Conservation (phyloP, 2,329 filamentous ascomycete genomes). For the Zymoseptoria passerinii region DNA sequence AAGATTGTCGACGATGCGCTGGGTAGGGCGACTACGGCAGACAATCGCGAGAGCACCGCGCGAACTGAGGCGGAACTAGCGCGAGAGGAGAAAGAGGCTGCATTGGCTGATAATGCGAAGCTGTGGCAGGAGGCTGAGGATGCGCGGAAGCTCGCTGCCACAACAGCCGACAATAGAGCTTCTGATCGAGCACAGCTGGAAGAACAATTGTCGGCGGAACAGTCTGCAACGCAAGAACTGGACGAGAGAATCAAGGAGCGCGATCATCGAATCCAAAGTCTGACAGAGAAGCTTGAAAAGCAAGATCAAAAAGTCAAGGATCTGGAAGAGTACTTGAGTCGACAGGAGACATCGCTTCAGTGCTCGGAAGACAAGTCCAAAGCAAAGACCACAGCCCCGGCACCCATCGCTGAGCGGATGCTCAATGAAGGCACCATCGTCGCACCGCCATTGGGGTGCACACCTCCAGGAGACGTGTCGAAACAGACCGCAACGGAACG, state of each 20-base stretch:
- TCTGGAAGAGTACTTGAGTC: not conserved
- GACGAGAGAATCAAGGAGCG: not conserved
- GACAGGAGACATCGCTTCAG: not conserved
- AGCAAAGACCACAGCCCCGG: too few relatives aligned
- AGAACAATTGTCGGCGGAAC: not conserved
- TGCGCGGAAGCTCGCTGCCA: not conserved
- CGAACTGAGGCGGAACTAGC: too few relatives aligned
- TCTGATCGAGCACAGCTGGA: not conserved
- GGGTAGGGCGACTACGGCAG: not conserved
- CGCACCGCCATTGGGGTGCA: not conserved
- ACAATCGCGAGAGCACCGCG: not conserved
- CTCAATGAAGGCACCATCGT: not conserved
- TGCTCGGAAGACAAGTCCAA: not conserved
- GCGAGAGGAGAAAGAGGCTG: not conserved
- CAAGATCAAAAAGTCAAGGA: not conserved
- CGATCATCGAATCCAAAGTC: not conserved
- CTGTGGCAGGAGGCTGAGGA: not conserved
- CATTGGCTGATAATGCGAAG: not conserved
- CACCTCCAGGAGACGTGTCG: not conserved
- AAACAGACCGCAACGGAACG: not conserved
- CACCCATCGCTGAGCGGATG: too few relatives aligned
- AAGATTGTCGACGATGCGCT: not conserved
- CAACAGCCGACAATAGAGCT: not conserved
- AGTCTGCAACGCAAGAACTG: not conserved
- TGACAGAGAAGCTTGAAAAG: not conserved